Conservation (phyloP, 108 stramenopile genomes). For the Cyclostephanos invisitatus region DNA sequence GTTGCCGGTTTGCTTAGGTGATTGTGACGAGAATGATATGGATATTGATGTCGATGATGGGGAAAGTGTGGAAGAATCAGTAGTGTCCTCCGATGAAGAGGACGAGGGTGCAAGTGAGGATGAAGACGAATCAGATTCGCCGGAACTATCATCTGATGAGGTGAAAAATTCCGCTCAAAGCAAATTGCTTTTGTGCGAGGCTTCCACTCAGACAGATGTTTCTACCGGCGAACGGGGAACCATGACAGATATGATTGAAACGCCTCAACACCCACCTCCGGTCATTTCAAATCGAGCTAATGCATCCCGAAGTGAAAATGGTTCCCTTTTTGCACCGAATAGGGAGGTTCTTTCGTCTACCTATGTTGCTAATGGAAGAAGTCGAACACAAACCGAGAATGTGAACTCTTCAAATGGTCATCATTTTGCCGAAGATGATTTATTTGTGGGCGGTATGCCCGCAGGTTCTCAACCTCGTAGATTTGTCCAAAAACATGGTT, state of each 20-base stretch:
- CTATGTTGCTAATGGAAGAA: not conserved
- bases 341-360: not conserved
- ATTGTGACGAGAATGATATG: slow-evolving; percentile 16
- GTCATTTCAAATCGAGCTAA: not conserved
- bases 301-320: not conserved
- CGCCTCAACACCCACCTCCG: not conserved
- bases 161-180: slow-evolving; percentile 31
- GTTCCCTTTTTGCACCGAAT: not conserved
- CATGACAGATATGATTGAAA: slow-evolving; percentile 28
- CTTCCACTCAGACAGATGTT: slow-evolving; percentile 38
- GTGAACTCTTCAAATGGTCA: slow-evolving; percentile 5
- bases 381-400: slow-evolving; percentile 2
- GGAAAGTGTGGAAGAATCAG: slow-evolving; percentile 38
- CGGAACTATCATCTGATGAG: slow-evolving; percentile 9
- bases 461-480: slow-evolving; percentile 43
- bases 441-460: slow-evolving; percentile 45
- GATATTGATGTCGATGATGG: slow-evolving; percentile 32
- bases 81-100: slow-evolving; percentile 39
- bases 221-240: slow-evolving; percentile 30
- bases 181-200: slow-evolving; percentile 46
- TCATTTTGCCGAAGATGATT: slow-evolving; percentile 18
- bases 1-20: slow-evolving; percentile 34
- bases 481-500: slow-evolving; percentile 47
- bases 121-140: slow-evolving; percentile 12
- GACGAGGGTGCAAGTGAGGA: slow-evolving; percentile 40